Evolutionary conservation across 768 basidiomycete genomes (phyloP), one percentile per base, ranked within the genome.

Genomic region (Serendipita sp.): DNA sequence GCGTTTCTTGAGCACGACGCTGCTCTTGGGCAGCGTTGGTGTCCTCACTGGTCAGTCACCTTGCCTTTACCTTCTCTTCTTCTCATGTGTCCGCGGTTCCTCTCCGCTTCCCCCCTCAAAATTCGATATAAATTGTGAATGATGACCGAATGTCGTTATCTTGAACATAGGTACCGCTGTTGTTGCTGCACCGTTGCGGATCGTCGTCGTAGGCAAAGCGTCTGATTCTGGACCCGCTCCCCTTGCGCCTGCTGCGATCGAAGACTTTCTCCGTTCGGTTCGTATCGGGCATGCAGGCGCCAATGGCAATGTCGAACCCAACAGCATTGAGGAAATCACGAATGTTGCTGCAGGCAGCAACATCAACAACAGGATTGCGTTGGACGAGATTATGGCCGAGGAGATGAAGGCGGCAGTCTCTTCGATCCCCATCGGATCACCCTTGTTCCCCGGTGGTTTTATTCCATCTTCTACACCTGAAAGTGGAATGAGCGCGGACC

Each of bases 1-100:
- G 55, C 55, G 55, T 27, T 37, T 60, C 33, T 60, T 34, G 34
- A 60, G 55, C 55, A 34, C 55, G 10, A 60, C 55, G 55, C 55
- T 60, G 55, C 55, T 60, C 10, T 60, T 60, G 55, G 33, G 55
- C 36, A 37, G 29, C 33, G 36, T 37, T 37, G 36, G 55, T 34
- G 55, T 60, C 55, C 11, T 60, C 10, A 29, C 55, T 8, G 18
- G 55, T 60, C 16, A 27, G 55, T 37, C 4, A 8, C 18, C 27
- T 27, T 37, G 27, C n/a, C 8, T 8, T 50, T 50, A 5, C 48
- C 2, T 18, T 18, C 48, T 8, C 48, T 5, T 2, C 37, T 13
- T 5, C 40, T 13, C 40, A 23, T 23, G 23, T 23, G 23, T 23
- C 23, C 23, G 23, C 23, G 23, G 23, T 23, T 23, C 23, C 23